These are phyloP conservation scores for Linderniella brevidens DNA, from an alignment of 257 asterid species.

Conservation along the genomic window DNA sequence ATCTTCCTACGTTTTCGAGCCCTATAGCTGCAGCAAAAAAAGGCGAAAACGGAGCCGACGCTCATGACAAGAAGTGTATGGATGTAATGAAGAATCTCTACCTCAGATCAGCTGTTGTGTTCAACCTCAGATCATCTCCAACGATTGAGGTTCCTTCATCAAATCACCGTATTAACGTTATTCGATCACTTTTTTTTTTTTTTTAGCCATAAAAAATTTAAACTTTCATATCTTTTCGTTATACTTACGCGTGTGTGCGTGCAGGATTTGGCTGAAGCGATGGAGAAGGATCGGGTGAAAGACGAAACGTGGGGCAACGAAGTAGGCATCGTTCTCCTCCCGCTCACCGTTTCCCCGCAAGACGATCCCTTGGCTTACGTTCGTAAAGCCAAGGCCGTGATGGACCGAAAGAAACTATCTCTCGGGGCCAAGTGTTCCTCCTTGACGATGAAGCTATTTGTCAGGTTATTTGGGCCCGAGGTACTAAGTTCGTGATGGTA, in stretches of 20 bases:
- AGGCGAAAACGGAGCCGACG: too few species aligned
- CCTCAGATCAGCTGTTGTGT: constrained; percentile 14
- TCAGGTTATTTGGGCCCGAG: constrained; percentile 22
- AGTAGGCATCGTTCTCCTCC: constrained; percentile 10
- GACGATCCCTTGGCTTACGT: constrained; percentile 27
- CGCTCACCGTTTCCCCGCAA: neutral
- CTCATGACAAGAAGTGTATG: too few species aligned
- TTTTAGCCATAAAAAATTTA: too few species aligned
- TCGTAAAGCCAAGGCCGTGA: constrained; percentile 23
- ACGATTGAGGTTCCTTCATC: constrained; percentile 14
- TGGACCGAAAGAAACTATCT: constrained; percentile 38
- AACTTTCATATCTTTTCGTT: too few species aligned
- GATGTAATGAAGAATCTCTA: constrained; percentile 5
- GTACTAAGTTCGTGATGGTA: constrained; percentile 12
- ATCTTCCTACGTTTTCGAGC: too few species aligned
- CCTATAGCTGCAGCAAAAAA: too few species aligned
- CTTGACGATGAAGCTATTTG: constrained; percentile 6
- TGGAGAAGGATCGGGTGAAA: constrained; percentile 18
- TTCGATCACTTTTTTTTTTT: too few species aligned
- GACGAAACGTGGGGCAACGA: constrained; percentile 32
- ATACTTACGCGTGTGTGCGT: too few species aligned
- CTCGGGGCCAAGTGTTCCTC: constrained; percentile 17
- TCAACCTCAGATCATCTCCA: constrained; percentile 22
- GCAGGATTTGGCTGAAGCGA: constrained; percentile 31
- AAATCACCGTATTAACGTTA: too few species aligned